Conservation (phyloP, 257 asterid genomes). For the Solanum sejunctum region DNA sequence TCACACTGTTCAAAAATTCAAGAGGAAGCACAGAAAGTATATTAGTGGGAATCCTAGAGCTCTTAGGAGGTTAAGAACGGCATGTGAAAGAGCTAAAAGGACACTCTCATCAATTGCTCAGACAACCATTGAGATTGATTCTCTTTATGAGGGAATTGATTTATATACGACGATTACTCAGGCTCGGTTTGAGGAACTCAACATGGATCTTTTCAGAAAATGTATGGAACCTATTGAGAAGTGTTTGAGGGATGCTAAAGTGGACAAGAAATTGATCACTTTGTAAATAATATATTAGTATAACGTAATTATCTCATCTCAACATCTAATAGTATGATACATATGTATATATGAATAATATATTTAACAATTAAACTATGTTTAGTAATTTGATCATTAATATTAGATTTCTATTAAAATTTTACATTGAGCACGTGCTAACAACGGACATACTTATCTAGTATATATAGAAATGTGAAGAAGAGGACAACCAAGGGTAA, state of each 20-base stretch:
- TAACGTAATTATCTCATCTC: too few species aligned
- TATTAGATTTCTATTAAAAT: too few species aligned
- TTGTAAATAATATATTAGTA: too few species aligned
- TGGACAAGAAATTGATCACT: slow-evolving; percentile 10
- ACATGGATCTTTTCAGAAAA: slow-evolving; percentile 22
- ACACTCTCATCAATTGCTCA: slow-evolving; percentile 23
- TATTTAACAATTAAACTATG: too few species aligned
- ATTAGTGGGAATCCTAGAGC: slow-evolving; percentile 27
- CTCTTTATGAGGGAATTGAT: slow-evolving; percentile 19
- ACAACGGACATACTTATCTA: too few species aligned
- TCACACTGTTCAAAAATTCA: slow-evolving; percentile 24
- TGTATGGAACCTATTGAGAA: slow-evolving; percentile 35
- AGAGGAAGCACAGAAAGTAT: slow-evolving; percentile 19
- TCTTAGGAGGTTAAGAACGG: slow-evolving; percentile 22
- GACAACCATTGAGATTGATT: slow-evolving; percentile 20
- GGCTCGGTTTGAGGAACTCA: slow-evolving; percentile 20
- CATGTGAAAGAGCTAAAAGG: slow-evolving; percentile 26
- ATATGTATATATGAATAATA: too few species aligned
- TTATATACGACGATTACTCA: slow-evolving; percentile 20
- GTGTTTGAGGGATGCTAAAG: slow-evolving; percentile 30
- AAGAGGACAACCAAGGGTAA: too few species aligned
- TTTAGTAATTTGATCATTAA: too few species aligned
- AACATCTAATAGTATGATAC: too few species aligned
- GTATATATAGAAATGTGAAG: too few species aligned
- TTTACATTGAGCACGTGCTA: too few species aligned